phyloP scores from a whole-genome alignment of 306 rosid species.

The Clitoria ternatea region DNA sequence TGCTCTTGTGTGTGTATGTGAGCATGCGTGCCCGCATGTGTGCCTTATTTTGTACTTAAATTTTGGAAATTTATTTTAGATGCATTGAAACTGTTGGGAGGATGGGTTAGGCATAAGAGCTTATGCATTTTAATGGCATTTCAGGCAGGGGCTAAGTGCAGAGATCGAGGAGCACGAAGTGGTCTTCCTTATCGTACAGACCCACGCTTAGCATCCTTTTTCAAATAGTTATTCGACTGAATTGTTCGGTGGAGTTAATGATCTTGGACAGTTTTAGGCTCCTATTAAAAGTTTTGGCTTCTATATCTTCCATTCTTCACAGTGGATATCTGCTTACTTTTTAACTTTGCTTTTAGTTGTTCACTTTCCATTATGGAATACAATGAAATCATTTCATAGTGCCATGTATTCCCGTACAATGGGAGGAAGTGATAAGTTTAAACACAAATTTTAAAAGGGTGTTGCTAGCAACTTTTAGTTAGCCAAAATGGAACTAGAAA shows the following conservation, averaged over 20 bases:
- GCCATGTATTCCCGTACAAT: background rate
- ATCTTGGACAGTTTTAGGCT: background rate
- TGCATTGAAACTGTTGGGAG: background rate
- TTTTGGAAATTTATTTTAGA: background rate
- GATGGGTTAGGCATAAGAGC: background rate
- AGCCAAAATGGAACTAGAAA: too few relatives aligned
- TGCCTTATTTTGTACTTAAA: background rate
- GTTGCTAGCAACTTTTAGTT: too few relatives aligned
- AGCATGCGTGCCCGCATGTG: too few relatives aligned
- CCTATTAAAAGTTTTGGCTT: background rate
- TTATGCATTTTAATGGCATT: constrained; percentile 19
- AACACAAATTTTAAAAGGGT: too few relatives aligned
- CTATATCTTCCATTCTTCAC: background rate
- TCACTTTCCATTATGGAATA: background rate
- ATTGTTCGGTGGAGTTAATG: background rate
- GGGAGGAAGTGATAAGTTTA: too few relatives aligned
- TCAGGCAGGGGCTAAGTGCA: constrained; percentile 91
- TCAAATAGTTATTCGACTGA: too few relatives aligned
- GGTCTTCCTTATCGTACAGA: constrained; percentile 75
- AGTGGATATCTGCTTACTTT: background rate
- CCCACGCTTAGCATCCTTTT: constrained; percentile 54
- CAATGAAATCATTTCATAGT: background rate
- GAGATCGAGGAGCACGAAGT: constrained; percentile 79
- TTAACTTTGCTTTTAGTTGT: background rate
- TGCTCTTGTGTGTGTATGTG: too few relatives aligned